phyloP scores from a whole-genome alignment of 169 alveolate genomes.

The Sarcocystis neurona region DNA sequence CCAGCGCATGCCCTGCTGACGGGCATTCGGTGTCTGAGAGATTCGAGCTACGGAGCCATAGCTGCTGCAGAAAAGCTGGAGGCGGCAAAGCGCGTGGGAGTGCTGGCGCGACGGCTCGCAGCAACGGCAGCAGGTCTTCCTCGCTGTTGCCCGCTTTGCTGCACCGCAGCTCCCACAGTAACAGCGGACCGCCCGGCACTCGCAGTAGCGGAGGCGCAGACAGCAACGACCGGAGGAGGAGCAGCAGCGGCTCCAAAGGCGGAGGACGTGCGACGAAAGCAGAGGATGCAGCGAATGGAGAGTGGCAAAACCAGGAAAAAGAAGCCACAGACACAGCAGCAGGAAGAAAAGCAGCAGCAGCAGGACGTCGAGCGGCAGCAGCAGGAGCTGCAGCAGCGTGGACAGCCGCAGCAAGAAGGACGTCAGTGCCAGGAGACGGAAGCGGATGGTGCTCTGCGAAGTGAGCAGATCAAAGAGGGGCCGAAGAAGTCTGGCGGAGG shows the following conservation, averaged over 20 bases:
- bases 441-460: background rate
- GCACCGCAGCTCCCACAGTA: no score
- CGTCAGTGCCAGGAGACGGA: background rate
- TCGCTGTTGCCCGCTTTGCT: no score
- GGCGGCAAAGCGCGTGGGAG: background rate
- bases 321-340: background rate
- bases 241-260: background rate
- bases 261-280: background rate
- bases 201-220: background rate
- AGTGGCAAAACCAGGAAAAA: background rate
- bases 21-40: slow-evolving; percentile 36
- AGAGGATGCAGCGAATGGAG: background rate
- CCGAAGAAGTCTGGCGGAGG: background rate
- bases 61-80: slow-evolving; percentile 17
- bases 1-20: slow-evolving; percentile 17
- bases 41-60: background rate
- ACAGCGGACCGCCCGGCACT: no score
- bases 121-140: background rate
- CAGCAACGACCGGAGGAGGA: background rate
- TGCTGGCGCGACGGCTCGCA: background rate
- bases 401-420: background rate
- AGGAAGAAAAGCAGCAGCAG: slow-evolving; percentile 26
- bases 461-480: background rate
- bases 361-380: slow-evolving; percentile 19
- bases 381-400: slow-evolving; percentile 19